Evolutionary conservation across 768 basidiomycete genomes (phyloP).

Genomic region (Leccinum subgranulosum): DNA sequence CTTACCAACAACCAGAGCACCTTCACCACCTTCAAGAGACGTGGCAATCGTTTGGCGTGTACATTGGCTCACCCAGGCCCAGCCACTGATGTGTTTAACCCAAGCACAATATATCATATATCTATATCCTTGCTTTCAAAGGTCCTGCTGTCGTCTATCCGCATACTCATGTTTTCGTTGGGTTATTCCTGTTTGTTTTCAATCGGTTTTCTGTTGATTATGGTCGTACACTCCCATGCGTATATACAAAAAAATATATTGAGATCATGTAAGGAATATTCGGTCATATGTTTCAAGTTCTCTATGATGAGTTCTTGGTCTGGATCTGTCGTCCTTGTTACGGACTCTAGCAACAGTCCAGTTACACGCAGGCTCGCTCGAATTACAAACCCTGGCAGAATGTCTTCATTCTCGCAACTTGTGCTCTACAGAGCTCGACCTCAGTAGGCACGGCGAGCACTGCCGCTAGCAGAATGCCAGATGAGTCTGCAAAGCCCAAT

Average conservation of each 20-base stretch:
- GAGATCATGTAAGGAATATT: not conserved
- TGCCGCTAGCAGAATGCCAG: constrained; percentile 54
- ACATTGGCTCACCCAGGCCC: constrained; percentile 34
- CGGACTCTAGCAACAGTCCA: not conserved
- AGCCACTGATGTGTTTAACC: not conserved
- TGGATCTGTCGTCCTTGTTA: not conserved
- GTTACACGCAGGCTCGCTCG: not conserved
- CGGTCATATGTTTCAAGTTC: not conserved
- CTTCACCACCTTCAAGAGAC: constrained; percentile 45
- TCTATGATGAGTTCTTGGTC: not conserved
- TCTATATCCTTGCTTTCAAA: not conserved
- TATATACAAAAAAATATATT: not conserved
- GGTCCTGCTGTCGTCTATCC: not conserved
- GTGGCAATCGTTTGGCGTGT: constrained; percentile 67
- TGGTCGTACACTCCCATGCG: not conserved
- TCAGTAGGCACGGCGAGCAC: constrained; percentile 50
- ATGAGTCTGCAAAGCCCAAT: constrained; percentile 81
- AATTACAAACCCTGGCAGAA: constrained; percentile 61
- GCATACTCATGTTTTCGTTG: not conserved
- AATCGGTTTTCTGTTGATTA: not conserved
- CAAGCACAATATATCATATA: not conserved
- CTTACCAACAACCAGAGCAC: constrained; percentile 12
- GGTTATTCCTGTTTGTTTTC: not conserved
- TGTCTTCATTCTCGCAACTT: constrained; percentile 65
- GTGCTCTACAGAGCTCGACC: constrained; percentile 68